Base-by-base conservation (phyloP, 768 basidiomycete species). In the Panaeolus papilionaceus region DNA sequence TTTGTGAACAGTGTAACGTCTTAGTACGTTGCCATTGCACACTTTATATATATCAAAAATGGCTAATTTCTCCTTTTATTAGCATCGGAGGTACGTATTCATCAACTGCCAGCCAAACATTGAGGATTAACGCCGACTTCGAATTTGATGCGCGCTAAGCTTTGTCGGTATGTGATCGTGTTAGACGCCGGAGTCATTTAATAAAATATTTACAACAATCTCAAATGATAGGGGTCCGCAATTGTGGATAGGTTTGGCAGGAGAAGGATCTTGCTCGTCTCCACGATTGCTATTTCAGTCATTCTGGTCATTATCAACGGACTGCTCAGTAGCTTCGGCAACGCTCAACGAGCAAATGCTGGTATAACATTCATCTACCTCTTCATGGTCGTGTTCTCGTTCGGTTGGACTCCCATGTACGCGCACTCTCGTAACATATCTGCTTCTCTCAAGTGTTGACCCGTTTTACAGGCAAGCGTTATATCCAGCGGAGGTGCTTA, bases 351-450 rank as follows among this genome's bases (percentile, higher is more conserved):
- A 20, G 77, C 84, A 16, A 86, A 82, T 69, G 85, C 86, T 2
- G 87, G 86, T 2, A 85, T 88, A 64, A 77, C 82, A 0, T 86
- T 87, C 70, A 83, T 84, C 23, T 84, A 80, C 71, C 70, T 85
- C 64, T 85, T 85, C 75, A 84, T 83, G 83, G 83, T 85, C 9
- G 78, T 84, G 38, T 88, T 82, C 73, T 85, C 84, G 4, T 84
- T 85, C 70, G 86, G 86, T 61, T 86, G 83, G 83, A 88, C 87
- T 2, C 83, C 86, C 0, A 85, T 88, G 84, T 83, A 66, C 67
- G 81, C 71, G 3, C 5, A 16, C 10, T 8, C 47, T 10, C 47
- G 2, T 23, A 23, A 6, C 23, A 38, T 16, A 12, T 47, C 10
- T 5, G 14, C 6, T 3, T 47, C 23, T 12, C 5, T 9, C 37